Evolutionary conservation across 73 alveolate species (phyloP), one percentile per base, ranked within the genome.

Genomic region (Diophrys appendiculata): DNA sequence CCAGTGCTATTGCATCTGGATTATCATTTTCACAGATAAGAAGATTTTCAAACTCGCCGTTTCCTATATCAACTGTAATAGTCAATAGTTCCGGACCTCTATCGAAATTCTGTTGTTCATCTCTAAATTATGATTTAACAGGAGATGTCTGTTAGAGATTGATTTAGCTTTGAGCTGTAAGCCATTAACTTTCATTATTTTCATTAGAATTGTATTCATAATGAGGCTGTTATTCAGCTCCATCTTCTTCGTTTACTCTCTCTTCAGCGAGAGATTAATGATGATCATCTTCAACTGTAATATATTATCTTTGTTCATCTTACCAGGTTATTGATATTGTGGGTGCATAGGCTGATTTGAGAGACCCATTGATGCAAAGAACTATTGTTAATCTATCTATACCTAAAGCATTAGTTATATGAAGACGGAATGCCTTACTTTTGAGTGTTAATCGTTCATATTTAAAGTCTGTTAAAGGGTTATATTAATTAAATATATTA

Each of bases 51-150:
- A 43, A 54, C 22, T 78, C 76, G 2, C 93, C 96, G 33, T 89
- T 89, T 1, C 91, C 91, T 8, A 89, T 89, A 32, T 89, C 96
- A 14, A 89, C 93, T 1, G 96, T 86, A 31, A 89, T 89, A 3
- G 91, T 87, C n/a, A 89, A 81, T 0, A 89, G 78, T 71, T 89
- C 96, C 5, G 60, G 60, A 11, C 60, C 60, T 43, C 60, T 43
- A 43, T 43, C 60, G 60, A 43, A 43, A 43, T 43, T 43, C 60
- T 43, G 60, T 11, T 43, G n/a, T 43, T n/a, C n/a, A n/a, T n/a
- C n/a, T n/a, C n/a, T n/a, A n/a, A n/a, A n/a, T n/a, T n/a, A n/a
- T n/a, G n/a, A n/a, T n/a, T n/a, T n/a, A n/a, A n/a, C n/a, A n/a
- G n/a, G n/a, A n/a, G n/a, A n/a, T n/a, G n/a, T n/a, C n/a, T n/a